Evolutionary conservation across 352 stramenopile genomes (phyloP).

Genomic region (Phytophthora sp.): DNA sequence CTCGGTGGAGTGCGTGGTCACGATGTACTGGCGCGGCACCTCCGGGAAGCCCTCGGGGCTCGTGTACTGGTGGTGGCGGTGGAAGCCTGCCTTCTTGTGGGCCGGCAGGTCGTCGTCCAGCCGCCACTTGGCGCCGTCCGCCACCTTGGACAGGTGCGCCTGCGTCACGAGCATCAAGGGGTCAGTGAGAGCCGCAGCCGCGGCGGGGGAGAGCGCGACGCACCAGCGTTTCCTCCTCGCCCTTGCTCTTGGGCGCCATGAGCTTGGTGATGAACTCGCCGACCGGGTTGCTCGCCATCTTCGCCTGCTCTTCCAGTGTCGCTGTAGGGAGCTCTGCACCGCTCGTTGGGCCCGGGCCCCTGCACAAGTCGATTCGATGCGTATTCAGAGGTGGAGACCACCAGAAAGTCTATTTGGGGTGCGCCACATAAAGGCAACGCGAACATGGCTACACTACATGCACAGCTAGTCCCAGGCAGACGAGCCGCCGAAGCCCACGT

Average conservation of each 20-base stretch:
- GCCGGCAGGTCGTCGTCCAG: constrained; percentile 65
- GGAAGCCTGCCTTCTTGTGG: constrained; percentile 63
- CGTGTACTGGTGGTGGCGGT: constrained; percentile 65
- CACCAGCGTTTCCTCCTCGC: constrained; percentile 57
- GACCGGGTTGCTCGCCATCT: constrained; percentile 73
- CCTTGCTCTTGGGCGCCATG: constrained; percentile 61
- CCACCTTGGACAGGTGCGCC: constrained; percentile 55
- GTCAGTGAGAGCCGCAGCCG: neutral
- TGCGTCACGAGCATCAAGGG: constrained; percentile 15
- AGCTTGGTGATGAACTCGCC: constrained; percentile 72
- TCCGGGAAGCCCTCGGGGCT: constrained; percentile 71
- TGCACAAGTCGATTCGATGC: constrained; percentile 5
- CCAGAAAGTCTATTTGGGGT: constrained; percentile 36
- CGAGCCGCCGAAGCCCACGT: constrained; percentile 69
- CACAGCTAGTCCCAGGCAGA: constrained; percentile 72
- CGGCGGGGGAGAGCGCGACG: constrained; percentile 9
- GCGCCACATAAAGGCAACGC: constrained; percentile 15
- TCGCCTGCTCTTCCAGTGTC: constrained; percentile 24
- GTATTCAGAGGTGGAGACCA: constrained; percentile 13
- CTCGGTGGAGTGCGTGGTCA: constrained; percentile 69
- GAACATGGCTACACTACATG: neutral
- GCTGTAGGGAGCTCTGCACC: constrained; percentile 13
- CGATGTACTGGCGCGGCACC: constrained; percentile 77
- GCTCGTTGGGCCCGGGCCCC: constrained; percentile 15
- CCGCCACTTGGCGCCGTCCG: constrained; percentile 69